Conservation (phyloP, 345 rosid species). For the Hypericum androsaemum region DNA sequence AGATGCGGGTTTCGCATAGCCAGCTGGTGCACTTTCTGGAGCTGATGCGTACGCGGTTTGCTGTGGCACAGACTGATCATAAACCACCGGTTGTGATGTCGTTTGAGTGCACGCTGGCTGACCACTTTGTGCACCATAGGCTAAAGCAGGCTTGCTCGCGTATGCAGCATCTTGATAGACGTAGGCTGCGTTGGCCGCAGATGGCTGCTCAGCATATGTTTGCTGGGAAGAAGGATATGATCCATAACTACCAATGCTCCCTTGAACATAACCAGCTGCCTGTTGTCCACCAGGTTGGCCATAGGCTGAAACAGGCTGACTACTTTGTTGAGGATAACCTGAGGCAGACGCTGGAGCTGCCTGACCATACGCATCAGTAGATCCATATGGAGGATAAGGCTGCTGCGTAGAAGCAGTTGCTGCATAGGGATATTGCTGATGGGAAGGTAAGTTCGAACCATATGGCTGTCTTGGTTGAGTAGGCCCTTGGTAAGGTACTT, state of each 20-base stretch:
- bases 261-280: conserved; percentile 41
- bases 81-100: conserved; percentile 45
- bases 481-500: conserved; percentile 45
- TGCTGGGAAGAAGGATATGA: conserved; percentile 45
- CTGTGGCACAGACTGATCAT: conserved; percentile 59
- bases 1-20: conserved; percentile 34
- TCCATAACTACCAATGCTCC: conserved; percentile 39
- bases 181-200: conserved; percentile 40
- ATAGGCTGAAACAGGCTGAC: conserved; percentile 43
- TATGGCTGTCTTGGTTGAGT: conserved; percentile 42
- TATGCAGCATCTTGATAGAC: conserved; percentile 63
- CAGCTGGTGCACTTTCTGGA: conserved; percentile 30
- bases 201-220: conserved; percentile 45
- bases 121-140: conserved; percentile 36
- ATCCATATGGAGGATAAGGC: background rate
- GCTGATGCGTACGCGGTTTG: conserved; percentile 43
- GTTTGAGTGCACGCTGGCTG: conserved; percentile 52
- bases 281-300: conserved; percentile 43
- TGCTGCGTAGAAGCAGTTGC: conserved; percentile 24
- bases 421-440: conserved; percentile 62
- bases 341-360: conserved; percentile 27
- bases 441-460: conserved; percentile 49
- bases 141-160: conserved; percentile 27
- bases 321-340: conserved; percentile 40
- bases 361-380: conserved; percentile 53